These are phyloP conservation scores for Penstemon newberryi DNA, from an alignment of 257 asterid genomes.

Conservation along the genomic window DNA sequence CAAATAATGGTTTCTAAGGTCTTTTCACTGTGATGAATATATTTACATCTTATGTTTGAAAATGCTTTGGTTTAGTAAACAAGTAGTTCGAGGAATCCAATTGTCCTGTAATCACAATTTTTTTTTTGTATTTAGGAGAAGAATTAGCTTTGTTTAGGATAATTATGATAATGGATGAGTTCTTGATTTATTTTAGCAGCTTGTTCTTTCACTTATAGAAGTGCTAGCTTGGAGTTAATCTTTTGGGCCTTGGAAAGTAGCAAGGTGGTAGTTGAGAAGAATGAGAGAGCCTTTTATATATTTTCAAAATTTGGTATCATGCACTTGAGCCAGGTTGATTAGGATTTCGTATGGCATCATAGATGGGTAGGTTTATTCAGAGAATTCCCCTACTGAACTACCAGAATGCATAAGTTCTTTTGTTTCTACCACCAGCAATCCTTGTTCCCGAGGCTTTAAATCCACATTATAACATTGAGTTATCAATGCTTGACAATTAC, in stretches of 20 bases:
- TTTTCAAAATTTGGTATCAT: not conserved
- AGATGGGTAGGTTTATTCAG: conserved; percentile 14
- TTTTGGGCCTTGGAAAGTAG: not conserved
- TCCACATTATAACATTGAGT: conserved; percentile 14
- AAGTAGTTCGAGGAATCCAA: not conserved
- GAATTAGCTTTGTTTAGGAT: conserved; percentile 6
- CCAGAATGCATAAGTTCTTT: conserved; percentile 2
- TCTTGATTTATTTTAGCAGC: conserved; percentile 9
- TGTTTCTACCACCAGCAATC: conserved; percentile 11
- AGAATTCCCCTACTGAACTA: conserved; percentile 1
- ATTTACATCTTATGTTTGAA: conserved; percentile 5
- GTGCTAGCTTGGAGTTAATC: not conserved
- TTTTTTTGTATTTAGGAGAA: not conserved
- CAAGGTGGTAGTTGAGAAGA: conserved; percentile 7
- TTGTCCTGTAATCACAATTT: conserved; percentile 12
- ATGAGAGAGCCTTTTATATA: not conserved
- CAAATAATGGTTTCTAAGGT: not conserved
- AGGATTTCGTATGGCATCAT: not conserved
- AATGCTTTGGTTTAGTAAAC: conserved; percentile 6
- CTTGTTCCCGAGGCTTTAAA: conserved; percentile 16
- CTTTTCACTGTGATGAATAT: conserved; percentile 6
- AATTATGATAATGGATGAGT: conserved; percentile 19
- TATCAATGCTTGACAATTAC: too few relatives aligned
- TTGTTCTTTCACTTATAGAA: not conserved
- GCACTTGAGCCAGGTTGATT: conserved; percentile 1